A percentile compares a stretch with the other conserved stretches of the same genome.
Conservation (phyloP, 2,329 filamentous ascomycete species). For the Ceratocystis huliohia region DNA sequence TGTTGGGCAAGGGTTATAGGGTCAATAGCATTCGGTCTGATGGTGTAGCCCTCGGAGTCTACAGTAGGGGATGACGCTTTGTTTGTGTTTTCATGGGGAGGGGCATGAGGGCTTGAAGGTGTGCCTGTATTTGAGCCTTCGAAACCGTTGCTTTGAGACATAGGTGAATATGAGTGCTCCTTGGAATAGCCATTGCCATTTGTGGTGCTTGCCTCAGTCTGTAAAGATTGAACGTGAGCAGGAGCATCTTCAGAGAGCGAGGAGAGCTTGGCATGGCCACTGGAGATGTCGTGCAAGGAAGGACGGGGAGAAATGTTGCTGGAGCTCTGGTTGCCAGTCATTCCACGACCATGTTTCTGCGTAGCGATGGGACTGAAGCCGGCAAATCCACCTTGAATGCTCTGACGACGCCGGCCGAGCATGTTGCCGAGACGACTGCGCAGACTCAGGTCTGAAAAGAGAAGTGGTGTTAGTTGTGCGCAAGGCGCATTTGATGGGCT, state of each 20-base stretch:
- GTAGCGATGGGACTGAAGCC: slow-evolving; percentile 47
- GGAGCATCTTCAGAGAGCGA: slow-evolving; percentile 45
- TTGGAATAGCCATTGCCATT: slow-evolving; percentile 26
- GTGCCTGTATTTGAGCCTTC: neutral
- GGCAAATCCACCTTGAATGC: slow-evolving; percentile 49
- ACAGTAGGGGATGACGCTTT: slow-evolving; percentile 27
- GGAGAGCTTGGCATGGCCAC: slow-evolving; percentile 36
- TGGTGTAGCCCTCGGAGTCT: slow-evolving; percentile 63
- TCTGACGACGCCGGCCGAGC: slow-evolving; percentile 52
- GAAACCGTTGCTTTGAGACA: neutral
- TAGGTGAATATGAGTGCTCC: slow-evolving; percentile 34
- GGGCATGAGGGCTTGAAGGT: neutral
- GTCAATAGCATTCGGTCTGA: slow-evolving; percentile 52
- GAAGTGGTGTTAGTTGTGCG: neutral
- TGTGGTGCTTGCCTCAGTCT: neutral
- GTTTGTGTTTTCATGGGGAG: neutral
- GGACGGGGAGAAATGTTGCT: slow-evolving; percentile 42
- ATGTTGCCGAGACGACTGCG: slow-evolving; percentile 53
- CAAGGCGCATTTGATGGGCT: neutral
- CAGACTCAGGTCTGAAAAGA: slow-evolving; percentile 16
- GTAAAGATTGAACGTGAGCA: neutral
- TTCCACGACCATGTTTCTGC: slow-evolving; percentile 42
- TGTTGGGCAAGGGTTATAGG: slow-evolving; percentile 60
- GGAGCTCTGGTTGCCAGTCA: slow-evolving; percentile 50
- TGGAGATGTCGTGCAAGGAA: slow-evolving; percentile 45